Evolutionary conservation across 805 yeast genomes (phyloP).

Genomic region (Zygosaccharomyces bailii): DNA sequence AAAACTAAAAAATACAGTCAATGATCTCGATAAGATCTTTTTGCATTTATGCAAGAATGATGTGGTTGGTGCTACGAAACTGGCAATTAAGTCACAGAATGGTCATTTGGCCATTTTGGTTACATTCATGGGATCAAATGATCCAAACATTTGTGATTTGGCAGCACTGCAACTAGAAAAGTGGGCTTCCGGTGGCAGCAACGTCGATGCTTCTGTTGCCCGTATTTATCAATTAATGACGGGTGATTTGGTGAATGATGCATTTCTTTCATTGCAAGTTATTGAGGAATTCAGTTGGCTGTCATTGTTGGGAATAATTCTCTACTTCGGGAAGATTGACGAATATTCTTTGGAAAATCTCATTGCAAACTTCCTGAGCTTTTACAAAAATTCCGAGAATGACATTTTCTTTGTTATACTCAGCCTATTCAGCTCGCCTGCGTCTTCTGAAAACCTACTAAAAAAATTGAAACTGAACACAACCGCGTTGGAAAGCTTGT

Average conservation of each 20-base stretch:
- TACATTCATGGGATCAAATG: slow-evolving; percentile 69
- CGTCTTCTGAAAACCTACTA: slow-evolving; percentile 17
- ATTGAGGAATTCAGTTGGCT: slow-evolving; percentile 60
- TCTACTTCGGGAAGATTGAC: slow-evolving; percentile 61
- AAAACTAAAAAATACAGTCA: slow-evolving; percentile 34
- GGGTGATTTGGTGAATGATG: slow-evolving; percentile 42
- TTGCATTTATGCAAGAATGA: slow-evolving; percentile 51
- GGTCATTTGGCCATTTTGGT: slow-evolving; percentile 68
- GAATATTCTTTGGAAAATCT: slow-evolving; percentile 36
- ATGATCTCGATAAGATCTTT: slow-evolving; percentile 51
- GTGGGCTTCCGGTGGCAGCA: slow-evolving; percentile 52
- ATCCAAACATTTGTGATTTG: slow-evolving; percentile 48
- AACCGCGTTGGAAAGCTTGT: slow-evolving; percentile 35
- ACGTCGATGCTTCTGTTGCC: slow-evolving; percentile 48
- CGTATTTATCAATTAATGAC: slow-evolving; percentile 64
- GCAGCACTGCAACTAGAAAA: slow-evolving; percentile 61
- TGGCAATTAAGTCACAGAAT: slow-evolving; percentile 60
- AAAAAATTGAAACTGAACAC: slow-evolving; percentile 13
- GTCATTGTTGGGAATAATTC: slow-evolving; percentile 50
- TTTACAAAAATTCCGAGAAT: slow-evolving; percentile 10
- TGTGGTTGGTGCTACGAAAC: slow-evolving; percentile 55
- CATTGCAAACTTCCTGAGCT: slow-evolving; percentile 10
- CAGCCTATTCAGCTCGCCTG: slow-evolving; percentile 19
- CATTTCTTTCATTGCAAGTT: slow-evolving; percentile 33
- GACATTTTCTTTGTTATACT: slow-evolving; percentile 17